phyloP scores from a whole-genome alignment of 768 basidiomycete genomes.

The Astraeus odoratus region DNA sequence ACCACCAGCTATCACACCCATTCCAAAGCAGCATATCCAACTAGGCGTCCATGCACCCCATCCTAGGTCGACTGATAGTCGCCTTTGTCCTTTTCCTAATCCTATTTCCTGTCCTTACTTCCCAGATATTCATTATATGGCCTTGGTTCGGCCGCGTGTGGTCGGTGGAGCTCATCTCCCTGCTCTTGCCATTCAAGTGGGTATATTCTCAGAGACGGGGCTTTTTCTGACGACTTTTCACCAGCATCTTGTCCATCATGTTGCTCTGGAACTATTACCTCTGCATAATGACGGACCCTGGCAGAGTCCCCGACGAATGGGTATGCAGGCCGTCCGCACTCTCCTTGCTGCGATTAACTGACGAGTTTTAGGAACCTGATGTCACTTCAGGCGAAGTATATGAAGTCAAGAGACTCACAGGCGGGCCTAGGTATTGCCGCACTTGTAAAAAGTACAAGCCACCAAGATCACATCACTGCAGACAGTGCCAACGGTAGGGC shows the following conservation, averaged over 20 bases:
- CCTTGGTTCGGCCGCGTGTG: conserved; percentile 83
- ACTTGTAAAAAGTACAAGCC: conserved; percentile 83
- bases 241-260: conserved; percentile 67
- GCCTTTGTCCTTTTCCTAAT: conserved; percentile 66
- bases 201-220: conserved; percentile 14
- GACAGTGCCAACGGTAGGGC: conserved; percentile 71
- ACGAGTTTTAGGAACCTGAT: conserved; percentile 61
- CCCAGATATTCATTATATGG: conserved; percentile 86
- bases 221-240: neutral
- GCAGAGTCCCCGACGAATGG: conserved; percentile 73
- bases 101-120: conserved; percentile 81
- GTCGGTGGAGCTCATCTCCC: conserved; percentile 63
- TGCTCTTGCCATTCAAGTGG: conserved; percentile 91
- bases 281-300: conserved; percentile 80
- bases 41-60: conserved; percentile 29
- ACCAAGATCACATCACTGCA: conserved; percentile 89
- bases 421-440: conserved; percentile 78
- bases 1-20: neutral
- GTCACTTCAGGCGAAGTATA: conserved; percentile 57
- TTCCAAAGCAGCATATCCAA: neutral
- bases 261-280: conserved; percentile 87
- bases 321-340: conserved; percentile 33
- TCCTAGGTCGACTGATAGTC: conserved; percentile 59
- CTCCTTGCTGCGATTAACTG: neutral
- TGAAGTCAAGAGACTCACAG: conserved; percentile 87